A percentile compares a stretch with the other conserved stretches of the same genome.
Conservation (phyloP, 139 green algal genomes). For the Chlamydomonas sphaeroides region DNA sequence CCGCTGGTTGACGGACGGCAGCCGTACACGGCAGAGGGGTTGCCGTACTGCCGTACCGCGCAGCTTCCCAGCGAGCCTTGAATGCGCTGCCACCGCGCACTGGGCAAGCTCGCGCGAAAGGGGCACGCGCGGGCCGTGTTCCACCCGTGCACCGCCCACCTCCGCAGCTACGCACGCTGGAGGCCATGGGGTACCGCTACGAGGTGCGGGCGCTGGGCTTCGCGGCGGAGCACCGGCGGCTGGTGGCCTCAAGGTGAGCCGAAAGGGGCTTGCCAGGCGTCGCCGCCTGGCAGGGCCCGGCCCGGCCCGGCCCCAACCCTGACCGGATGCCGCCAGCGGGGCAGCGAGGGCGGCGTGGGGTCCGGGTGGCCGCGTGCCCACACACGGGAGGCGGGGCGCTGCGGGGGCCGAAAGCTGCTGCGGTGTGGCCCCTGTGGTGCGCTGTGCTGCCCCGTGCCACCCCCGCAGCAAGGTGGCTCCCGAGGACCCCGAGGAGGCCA, state of each 20-base stretch:
- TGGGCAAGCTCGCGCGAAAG: too few relatives aligned
- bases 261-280: not conserved
- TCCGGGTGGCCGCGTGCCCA: too few relatives aligned
- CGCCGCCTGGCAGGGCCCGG: not conserved
- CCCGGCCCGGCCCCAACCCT: too few relatives aligned
- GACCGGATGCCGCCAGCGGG: not conserved
- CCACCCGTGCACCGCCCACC: too few relatives aligned
- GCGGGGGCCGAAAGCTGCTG: too few relatives aligned
- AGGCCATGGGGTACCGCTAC: slow-evolving; percentile 14
- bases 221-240: not conserved
- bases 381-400: not conserved
- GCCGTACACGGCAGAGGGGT: too few relatives aligned
- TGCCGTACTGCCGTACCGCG: too few relatives aligned
- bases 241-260: not conserved
- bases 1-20: too few relatives aligned
- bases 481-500: not conserved
- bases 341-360: not conserved
- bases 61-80: too few relatives aligned
- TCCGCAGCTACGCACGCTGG: not conserved
- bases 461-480: not conserved
- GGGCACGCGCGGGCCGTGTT: too few relatives aligned
- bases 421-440: not conserved
- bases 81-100: too few relatives aligned
- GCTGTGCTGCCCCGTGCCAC: not conserved
- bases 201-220: not conserved